Base-by-base conservation (phyloP, 2,329 filamentous ascomycete species). In the Corniculantispora saksenae region DNA sequence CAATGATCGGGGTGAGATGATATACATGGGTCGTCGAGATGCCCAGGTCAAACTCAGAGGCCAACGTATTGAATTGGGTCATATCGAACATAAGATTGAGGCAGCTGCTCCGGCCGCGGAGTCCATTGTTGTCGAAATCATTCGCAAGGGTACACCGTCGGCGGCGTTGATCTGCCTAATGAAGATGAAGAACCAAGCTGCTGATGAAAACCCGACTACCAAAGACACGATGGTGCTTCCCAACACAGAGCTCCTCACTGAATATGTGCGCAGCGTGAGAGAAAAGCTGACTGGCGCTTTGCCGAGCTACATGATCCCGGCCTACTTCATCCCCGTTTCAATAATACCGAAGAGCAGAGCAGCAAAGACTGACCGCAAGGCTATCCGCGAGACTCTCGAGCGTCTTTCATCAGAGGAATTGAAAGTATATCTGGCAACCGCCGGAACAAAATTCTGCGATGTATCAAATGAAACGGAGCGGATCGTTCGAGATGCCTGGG, bases 21-120 rank as follows among this genome's bases (percentile, higher is more conserved):
- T 73, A 0, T 80, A 77, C 62, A 67, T 82, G 60, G 83, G 82
- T 55, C 75, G 84, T 38, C 82, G 82, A 67, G 84, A 86, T 69
- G 77, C 77, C 0, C 84, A 86, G 70, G 78, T 86, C 53, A 86
- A 86, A 69, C 70, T 86, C 15, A 77, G 80, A 35, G 86, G 86
- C 50, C 85, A 80, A 63, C 71, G 83, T 63, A 75, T 83, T 63
- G 86, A 82, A 72, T 74, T 82, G 1, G 62, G 55, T 7, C 51
- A 66, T 15, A 50, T 66, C n/a, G 65, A 66, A 32, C 9, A 21
- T 32, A 32, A 29, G 23, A 59, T 64, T 13, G 17, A 53, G 25
- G 32, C 38, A 7, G 47, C 50, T 10, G 19, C 29, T 23, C 27
- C 6, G 9, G 21, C 12, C 3, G 2, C 25, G 7, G 27, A 53